phyloP scores from a whole-genome alignment of 352 stramenopile genomes.

The Phytophthora pseudosyringae region DNA sequence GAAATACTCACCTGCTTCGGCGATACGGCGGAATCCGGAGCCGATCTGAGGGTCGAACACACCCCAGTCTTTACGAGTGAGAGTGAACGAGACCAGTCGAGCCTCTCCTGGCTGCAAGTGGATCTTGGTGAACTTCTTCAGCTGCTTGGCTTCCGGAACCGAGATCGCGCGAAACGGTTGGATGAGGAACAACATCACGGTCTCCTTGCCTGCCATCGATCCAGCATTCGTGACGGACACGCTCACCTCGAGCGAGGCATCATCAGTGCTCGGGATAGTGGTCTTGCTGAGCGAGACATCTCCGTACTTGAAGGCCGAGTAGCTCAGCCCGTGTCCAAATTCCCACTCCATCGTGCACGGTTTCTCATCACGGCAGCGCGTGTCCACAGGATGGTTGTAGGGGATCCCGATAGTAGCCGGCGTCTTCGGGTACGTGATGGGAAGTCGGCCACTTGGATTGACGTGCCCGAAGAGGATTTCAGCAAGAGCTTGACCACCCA shows the following conservation, averaged over 20 bases:
- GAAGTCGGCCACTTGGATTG: constrained; percentile 84
- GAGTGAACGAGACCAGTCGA: constrained; percentile 43
- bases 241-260: constrained; percentile 44
- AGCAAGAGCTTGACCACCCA: constrained; percentile 86
- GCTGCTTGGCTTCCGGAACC: constrained; percentile 77
- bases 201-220: constrained; percentile 66
- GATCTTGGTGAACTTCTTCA: constrained; percentile 87
- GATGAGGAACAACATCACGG: constrained; percentile 81
- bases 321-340: constrained; percentile 76
- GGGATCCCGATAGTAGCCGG: constrained; percentile 59
- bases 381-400: constrained; percentile 74
- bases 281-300: constrained; percentile 49
- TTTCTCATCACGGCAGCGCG: constrained; percentile 45
- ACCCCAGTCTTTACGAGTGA: constrained; percentile 62
- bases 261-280: constrained; percentile 24
- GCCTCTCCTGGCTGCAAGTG: constrained; percentile 52
- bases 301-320: constrained; percentile 66
- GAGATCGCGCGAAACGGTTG: constrained; percentile 65
- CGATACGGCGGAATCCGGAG: constrained; percentile 52
- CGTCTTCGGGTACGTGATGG: constrained; percentile 87
- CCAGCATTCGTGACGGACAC: constrained; percentile 81
- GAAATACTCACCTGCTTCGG: constrained; percentile 70
- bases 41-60: constrained; percentile 68
- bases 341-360: constrained; percentile 65
- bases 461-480: constrained; percentile 82